Conservation (phyloP, 495 filamentous ascomycete genomes). For the Daldinia vernicosa region DNA sequence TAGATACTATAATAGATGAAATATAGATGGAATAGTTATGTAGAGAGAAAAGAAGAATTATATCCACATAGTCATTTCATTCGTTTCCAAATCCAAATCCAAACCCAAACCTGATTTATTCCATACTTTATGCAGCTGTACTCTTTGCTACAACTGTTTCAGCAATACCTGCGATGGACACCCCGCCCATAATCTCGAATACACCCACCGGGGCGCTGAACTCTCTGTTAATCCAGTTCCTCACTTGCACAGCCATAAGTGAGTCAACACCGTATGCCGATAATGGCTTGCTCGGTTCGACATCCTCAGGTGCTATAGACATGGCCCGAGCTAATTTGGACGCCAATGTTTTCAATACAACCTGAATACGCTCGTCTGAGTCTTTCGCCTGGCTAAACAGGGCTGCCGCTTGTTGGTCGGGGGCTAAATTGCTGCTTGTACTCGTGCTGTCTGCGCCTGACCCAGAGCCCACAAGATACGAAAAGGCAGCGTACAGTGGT, state of each 20-base stretch:
- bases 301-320: conserved; percentile 43
- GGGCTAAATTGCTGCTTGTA: neutral
- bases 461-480: conserved; percentile 18
- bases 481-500: conserved; percentile 39
- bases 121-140: neutral
- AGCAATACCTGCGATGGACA: conserved; percentile 23
- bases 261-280: conserved; percentile 62
- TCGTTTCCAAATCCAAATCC: neutral
- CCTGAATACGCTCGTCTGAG: conserved; percentile 30
- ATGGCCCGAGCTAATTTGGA: conserved; percentile 45
- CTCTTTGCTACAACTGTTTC: conserved; percentile 10
- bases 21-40: neutral
- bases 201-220: conserved; percentile 52
- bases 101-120: neutral
- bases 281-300: conserved; percentile 49
- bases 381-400: conserved; percentile 33
- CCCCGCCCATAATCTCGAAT: conserved; percentile 56
- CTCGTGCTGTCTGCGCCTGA: neutral
- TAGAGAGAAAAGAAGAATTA: neutral
- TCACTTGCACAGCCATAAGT: conserved; percentile 65
- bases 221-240: conserved; percentile 61
- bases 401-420: conserved; percentile 6
- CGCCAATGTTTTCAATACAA: conserved; percentile 43
- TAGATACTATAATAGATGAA: neutral
- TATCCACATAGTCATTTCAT: neutral